These are phyloP conservation scores for Kokia cookei DNA, from an alignment of 441 rosid genomes.

Conservation along the genomic window DNA sequence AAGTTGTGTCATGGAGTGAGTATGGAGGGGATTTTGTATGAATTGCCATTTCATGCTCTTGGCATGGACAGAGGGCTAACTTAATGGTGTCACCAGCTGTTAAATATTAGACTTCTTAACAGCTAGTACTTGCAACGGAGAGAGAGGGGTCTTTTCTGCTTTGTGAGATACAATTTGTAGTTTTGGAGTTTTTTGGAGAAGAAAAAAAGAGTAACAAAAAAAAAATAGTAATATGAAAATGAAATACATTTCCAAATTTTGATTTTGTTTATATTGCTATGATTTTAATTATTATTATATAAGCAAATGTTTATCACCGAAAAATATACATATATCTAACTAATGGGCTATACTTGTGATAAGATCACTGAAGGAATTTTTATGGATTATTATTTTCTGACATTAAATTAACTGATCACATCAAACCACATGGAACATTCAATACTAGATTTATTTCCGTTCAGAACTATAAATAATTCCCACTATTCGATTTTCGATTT, in stretches of 20 bases:
- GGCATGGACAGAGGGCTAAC: constrained; percentile 18
- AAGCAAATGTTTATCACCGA: no score
- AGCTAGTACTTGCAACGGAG: constrained; percentile 17
- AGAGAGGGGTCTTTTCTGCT: background rate
- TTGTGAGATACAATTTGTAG: constrained; percentile 14
- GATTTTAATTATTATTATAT: no score
- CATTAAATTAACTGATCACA: no score
- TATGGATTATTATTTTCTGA: no score
- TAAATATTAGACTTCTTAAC: constrained; percentile 50
- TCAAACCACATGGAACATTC: no score
- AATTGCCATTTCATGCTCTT: constrained; percentile 24
- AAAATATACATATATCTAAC: no score
- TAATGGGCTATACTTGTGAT: no score
- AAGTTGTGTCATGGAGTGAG: constrained; percentile 27
- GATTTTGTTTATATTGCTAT: background rate
- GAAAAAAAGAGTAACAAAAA: no score
- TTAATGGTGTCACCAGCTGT: constrained; percentile 27
- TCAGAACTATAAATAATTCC: no score
- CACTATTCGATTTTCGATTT: no score
- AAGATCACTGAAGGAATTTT: no score
- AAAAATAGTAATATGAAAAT: background rate
- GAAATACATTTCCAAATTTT: background rate
- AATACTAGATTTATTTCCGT: no score
- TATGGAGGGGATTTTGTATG: constrained; percentile 1
- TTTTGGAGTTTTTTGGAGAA: constrained; percentile 18